Conservation (phyloP, 2,329 filamentous ascomycete species). For the Colletotrichum tamarilloi region DNA sequence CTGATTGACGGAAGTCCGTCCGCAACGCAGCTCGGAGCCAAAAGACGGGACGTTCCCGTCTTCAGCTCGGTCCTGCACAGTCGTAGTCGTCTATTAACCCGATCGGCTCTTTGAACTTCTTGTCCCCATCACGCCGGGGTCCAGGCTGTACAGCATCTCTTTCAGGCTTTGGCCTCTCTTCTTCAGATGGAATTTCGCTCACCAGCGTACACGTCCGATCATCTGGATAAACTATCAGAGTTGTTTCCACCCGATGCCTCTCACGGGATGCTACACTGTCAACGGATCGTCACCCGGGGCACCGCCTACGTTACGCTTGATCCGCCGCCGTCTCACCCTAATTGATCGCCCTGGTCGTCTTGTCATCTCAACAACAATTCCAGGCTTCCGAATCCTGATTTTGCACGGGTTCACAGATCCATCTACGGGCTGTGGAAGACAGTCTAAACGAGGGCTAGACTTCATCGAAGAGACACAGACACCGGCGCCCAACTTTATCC, state of each 20-base stretch:
- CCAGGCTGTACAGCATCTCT: neutral
- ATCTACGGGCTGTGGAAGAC: neutral
- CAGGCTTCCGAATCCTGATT: neutral
- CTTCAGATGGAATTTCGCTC: neutral
- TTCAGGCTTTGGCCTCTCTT: neutral
- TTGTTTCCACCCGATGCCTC: neutral
- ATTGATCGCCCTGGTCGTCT: neutral
- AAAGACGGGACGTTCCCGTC: neutral
- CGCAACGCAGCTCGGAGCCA: neutral
- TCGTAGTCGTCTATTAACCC: neutral
- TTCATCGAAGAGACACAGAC: neutral
- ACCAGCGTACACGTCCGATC: neutral
- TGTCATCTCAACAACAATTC: conserved; percentile 10
- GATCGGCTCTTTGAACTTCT: neutral
- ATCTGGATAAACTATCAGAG: neutral
- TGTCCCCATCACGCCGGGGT: neutral
- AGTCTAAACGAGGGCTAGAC: neutral
- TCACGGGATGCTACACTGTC: conserved; percentile 14
- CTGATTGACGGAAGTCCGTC: neutral
- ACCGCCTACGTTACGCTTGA: neutral
- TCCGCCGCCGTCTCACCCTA: neutral
- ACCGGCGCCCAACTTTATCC: neutral
- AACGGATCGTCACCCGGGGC: conserved; percentile 7
- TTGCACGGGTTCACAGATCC: neutral
- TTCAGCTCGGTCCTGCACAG: neutral